A percentile compares a stretch with the other conserved stretches of the same genome.
Conservation (phyloP, 257 asterid genomes). For the Capsicum pubescens region DNA sequence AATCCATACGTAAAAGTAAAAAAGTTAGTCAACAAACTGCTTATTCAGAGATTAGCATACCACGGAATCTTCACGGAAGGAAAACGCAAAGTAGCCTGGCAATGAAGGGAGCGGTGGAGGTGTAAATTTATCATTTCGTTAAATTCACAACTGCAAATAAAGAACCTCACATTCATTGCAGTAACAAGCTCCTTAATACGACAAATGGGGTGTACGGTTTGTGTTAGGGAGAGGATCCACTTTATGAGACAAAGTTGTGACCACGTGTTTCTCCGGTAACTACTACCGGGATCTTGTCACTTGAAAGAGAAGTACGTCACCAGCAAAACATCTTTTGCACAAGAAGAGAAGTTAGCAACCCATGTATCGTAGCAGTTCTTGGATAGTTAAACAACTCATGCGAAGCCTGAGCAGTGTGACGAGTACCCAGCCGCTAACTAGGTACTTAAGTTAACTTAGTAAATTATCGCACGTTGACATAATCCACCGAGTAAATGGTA, state of each 20-base stretch:
- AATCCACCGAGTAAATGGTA: conserved; percentile 26
- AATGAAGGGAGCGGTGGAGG: neutral
- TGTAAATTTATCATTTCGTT: neutral
- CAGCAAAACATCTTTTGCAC: neutral
- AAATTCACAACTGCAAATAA: neutral
- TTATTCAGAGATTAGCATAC: conserved; percentile 41
- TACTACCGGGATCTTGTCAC: neutral
- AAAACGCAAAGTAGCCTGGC: conserved; percentile 57
- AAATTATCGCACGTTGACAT: neutral
- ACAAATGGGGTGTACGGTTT: no score
- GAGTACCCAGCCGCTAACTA: neutral
- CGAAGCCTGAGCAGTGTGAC: neutral
- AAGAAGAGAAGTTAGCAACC: neutral
- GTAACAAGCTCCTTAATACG: no score
- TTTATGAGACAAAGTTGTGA: neutral
- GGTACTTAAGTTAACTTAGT: neutral
- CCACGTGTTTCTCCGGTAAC: neutral
- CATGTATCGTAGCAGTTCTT: no score
- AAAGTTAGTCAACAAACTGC: conserved; percentile 8
- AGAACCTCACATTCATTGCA: no score
- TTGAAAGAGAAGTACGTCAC: neutral
- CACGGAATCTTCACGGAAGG: conserved; percentile 54
- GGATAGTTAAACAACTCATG: neutral
- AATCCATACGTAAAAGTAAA: conserved; percentile 5
- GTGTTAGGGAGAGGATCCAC: no score